Conservation (phyloP, 768 basidiomycete genomes). For the Suillus spraguei region DNA sequence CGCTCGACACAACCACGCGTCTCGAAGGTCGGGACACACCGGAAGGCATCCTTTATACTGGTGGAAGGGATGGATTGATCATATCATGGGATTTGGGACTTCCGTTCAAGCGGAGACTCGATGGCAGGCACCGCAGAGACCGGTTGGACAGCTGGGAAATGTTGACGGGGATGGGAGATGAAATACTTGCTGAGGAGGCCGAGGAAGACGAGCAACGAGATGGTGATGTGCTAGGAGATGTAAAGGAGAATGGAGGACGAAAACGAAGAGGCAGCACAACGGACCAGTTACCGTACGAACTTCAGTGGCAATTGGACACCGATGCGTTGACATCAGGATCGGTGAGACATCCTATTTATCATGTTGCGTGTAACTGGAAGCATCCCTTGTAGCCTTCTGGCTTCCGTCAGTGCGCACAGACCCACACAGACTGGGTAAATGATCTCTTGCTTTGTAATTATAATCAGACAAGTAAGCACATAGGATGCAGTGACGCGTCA, state of each 20-base stretch:
- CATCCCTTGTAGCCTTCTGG: slow-evolving; percentile 7
- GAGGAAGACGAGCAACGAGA: slow-evolving; percentile 73
- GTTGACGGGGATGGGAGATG: slow-evolving; percentile 84
- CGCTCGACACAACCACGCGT: slow-evolving; percentile 80
- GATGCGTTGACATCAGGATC: slow-evolving; percentile 48
- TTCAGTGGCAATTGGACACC: slow-evolving; percentile 78
- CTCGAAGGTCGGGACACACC: slow-evolving; percentile 67
- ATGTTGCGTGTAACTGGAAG: not conserved
- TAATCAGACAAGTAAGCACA: slow-evolving; percentile 75
- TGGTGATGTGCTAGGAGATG: slow-evolving; percentile 79
- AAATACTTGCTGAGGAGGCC: slow-evolving; percentile 62
- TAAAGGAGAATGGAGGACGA: slow-evolving; percentile 43
- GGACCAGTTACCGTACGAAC: slow-evolving; percentile 59
- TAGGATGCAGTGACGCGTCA: not conserved
- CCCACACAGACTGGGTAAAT: slow-evolving; percentile 96
- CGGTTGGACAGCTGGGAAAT: slow-evolving; percentile 66
- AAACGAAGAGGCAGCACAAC: slow-evolving; percentile 32
- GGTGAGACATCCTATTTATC: slow-evolving; percentile 39
- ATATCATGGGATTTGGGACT: slow-evolving; percentile 87
- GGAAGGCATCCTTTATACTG: slow-evolving; percentile 88
- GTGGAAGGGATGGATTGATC: slow-evolving; percentile 85
- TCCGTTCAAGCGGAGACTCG: slow-evolving; percentile 52
- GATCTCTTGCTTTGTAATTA: slow-evolving; percentile 90
- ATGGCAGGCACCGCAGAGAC: slow-evolving; percentile 20
- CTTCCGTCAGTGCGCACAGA: slow-evolving; percentile 88